Conservation (phyloP, 129 eudicot species). For the Flaveria robusta region DNA sequence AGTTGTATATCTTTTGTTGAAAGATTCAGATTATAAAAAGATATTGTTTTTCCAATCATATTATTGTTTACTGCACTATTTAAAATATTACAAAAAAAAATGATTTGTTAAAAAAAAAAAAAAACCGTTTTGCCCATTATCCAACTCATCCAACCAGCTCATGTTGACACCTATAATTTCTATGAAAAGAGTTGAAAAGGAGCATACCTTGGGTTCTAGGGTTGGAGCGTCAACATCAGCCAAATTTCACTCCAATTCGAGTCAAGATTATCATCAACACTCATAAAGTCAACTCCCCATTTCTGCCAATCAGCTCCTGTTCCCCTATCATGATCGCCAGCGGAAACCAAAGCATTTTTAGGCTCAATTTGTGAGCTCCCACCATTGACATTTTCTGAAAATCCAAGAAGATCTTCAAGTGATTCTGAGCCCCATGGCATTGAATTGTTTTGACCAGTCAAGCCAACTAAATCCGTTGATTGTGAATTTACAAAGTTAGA, state of each 20-base stretch:
- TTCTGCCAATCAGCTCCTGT: conserved; percentile 56
- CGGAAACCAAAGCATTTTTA: conserved; percentile 26
- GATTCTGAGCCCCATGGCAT: conserved; percentile 57
- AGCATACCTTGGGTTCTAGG: conserved; percentile 62
- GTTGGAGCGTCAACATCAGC: conserved; percentile 67
- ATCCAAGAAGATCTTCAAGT: conserved; percentile 50
- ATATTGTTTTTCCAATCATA: no score
- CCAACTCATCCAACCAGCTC: neutral
- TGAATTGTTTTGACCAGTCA: conserved; percentile 40
- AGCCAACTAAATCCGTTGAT: conserved; percentile 29
- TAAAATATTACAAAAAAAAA: no score
- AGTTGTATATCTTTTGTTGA: no score
- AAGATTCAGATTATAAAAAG: neutral
- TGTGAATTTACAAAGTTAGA: conserved; percentile 35
- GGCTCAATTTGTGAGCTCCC: conserved; percentile 49
- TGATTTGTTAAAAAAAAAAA: no score
- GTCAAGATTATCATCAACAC: conserved; percentile 54
- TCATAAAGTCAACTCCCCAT: conserved; percentile 65
- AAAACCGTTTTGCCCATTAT: no score
- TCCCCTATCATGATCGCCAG: conserved; percentile 46
- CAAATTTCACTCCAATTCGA: conserved; percentile 65
- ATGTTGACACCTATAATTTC: neutral
- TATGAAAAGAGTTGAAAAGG: conserved; percentile 12
- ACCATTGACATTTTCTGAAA: conserved; percentile 35
- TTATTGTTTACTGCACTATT: no score